phyloP scores from a whole-genome alignment of 1,284 basidiomycete genomes.

The Ustilago trichophora region DNA sequence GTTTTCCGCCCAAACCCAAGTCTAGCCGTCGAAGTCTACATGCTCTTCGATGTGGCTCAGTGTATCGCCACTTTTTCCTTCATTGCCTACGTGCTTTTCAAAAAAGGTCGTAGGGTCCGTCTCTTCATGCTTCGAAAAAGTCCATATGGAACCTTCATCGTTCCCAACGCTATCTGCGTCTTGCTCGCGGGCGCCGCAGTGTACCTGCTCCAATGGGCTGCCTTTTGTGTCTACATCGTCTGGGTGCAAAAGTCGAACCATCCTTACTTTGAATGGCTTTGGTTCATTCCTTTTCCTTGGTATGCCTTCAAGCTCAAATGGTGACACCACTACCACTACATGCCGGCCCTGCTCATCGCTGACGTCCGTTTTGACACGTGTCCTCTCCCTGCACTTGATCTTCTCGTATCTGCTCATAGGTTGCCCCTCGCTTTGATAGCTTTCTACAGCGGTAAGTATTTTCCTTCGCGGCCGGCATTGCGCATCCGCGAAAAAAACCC shows the following conservation, averaged over 20 bases:
- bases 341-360: too few species aligned
- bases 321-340: too few species aligned
- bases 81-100: conserved; percentile 10
- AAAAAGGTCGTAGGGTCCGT: conserved; percentile 4
- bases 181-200: neutral
- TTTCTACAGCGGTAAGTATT: conserved; percentile 12
- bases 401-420: neutral
- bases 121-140: conserved; percentile 7
- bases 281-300: conserved; percentile 20
- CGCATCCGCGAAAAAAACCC: too few species aligned
- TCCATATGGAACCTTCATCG: conserved; percentile 9
- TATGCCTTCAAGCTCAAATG: too few species aligned
- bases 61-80: conserved; percentile 4
- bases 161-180: conserved; percentile 18
- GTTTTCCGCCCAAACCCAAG: conserved; percentile 4
- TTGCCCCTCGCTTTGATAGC: conserved; percentile 1
- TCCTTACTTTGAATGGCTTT: conserved; percentile 11
- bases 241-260: neutral
- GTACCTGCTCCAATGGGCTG: neutral
- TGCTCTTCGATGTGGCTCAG: conserved; percentile 19
- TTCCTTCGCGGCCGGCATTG: too few species aligned
- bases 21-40: conserved; percentile 11
- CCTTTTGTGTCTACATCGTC: conserved; percentile 11
- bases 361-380: too few species aligned
- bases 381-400: too few species aligned